These are phyloP conservation scores for Podospora pseudocomata DNA, from an alignment of 495 filamentous ascomycete species.

Conservation along the genomic window DNA sequence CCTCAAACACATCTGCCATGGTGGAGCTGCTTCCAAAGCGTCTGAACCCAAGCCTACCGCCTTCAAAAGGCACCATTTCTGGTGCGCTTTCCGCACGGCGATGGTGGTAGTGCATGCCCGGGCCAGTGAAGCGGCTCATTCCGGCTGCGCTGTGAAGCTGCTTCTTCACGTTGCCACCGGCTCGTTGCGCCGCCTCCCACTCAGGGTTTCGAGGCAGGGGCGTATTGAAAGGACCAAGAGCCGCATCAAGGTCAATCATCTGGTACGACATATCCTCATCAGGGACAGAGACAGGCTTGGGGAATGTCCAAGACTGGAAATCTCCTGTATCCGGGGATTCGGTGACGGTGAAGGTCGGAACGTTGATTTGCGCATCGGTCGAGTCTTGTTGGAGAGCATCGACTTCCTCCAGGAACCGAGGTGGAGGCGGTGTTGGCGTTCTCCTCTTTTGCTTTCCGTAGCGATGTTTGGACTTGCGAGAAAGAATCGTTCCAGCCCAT, in stretches of 20 bases:
- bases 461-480: slow-evolving; percentile 56
- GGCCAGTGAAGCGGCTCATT: slow-evolving; percentile 69
- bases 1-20: slow-evolving; percentile 90
- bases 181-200: slow-evolving; percentile 54
- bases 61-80: slow-evolving; percentile 78
- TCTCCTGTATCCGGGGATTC: slow-evolving; percentile 26
- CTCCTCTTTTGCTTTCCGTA: slow-evolving; percentile 41
- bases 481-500: slow-evolving; percentile 75
- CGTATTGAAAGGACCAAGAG: slow-evolving; percentile 89
- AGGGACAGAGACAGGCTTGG: slow-evolving; percentile 12
- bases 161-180: slow-evolving; percentile 60
- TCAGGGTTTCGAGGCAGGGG: slow-evolving; percentile 57
- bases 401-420: slow-evolving; percentile 17
- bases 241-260: slow-evolving; percentile 92
- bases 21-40: slow-evolving; percentile 61
- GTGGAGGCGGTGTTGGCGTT: slow-evolving; percentile 41
- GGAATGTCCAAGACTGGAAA: slow-evolving; percentile 23
- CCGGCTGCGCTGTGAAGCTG: slow-evolving; percentile 86
- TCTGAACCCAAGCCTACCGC: slow-evolving; percentile 55
- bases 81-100: slow-evolving; percentile 90
- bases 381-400: slow-evolving; percentile 25
- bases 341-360: slow-evolving; percentile 29
- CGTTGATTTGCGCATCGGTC: slow-evolving; percentile 22
- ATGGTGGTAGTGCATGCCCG: slow-evolving; percentile 82
- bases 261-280: slow-evolving; percentile 65